These are phyloP conservation scores for Lenwebbia sp. DNA, from an alignment of 345 rosid species.

Conservation along the genomic window DNA sequence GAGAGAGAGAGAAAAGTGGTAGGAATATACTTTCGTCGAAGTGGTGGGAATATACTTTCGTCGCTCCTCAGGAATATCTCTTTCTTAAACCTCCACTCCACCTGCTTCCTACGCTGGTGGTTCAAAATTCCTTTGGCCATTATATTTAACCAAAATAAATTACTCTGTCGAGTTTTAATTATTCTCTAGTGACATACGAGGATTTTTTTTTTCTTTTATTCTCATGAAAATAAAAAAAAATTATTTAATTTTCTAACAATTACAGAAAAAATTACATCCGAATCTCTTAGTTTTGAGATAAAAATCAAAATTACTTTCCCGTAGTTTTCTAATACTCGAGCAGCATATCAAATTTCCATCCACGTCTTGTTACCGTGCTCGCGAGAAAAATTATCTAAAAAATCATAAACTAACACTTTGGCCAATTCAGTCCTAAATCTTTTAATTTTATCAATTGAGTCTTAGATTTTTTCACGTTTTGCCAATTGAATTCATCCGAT, in stretches of 20 bases:
- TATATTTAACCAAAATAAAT: too few species aligned
- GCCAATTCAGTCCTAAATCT: too few species aligned
- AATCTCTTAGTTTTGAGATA: background rate
- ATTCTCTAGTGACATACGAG: too few species aligned
- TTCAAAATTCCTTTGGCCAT: background rate
- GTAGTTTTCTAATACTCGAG: fast-evolving
- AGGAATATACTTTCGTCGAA: background rate
- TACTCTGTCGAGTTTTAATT: too few species aligned
- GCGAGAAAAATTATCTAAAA: too few species aligned
- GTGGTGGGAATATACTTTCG: background rate
- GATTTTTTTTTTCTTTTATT: too few species aligned
- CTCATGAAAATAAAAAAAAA: too few species aligned
- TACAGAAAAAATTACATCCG: background rate
- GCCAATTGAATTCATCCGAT: too few species aligned
- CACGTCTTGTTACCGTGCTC: background rate
- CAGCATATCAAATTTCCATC: background rate
- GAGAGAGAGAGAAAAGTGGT: background rate
- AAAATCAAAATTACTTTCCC: background rate
- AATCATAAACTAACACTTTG: too few species aligned
- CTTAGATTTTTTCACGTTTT: too few species aligned
- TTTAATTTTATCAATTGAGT: too few species aligned
- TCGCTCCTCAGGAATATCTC: background rate
- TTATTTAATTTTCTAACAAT: too few species aligned
- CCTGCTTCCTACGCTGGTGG: background rate
- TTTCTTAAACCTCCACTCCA: background rate